Evolutionary conservation across 2,329 filamentous ascomycete genomes (phyloP).

Genomic region (Aciculosporium take): DNA sequence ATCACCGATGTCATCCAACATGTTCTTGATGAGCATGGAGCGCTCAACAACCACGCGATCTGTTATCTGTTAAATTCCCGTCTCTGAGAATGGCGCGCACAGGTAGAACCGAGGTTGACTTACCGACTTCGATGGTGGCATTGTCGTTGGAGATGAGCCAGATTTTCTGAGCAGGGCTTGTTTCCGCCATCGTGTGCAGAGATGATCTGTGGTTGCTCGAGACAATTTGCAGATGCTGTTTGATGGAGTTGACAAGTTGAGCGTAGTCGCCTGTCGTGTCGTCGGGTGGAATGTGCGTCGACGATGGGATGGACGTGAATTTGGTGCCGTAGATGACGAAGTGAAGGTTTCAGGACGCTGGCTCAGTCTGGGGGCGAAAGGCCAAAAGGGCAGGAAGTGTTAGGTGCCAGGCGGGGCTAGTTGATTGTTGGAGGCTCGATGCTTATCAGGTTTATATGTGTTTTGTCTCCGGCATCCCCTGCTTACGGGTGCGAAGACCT

Average conservation of each 20-base stretch:
- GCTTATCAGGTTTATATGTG: neutral
- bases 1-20: constrained; percentile 85
- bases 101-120: constrained; percentile 12
- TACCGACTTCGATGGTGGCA: constrained; percentile 32
- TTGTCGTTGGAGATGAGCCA: constrained; percentile 38
- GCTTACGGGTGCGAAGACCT: too few relatives aligned
- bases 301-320: neutral
- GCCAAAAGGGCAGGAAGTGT: neutral
- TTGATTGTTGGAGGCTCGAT: neutral
- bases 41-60: constrained; percentile 79
- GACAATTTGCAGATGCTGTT: neutral
- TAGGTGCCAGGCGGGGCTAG: neutral
- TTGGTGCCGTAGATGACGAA: neutral
- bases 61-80: constrained; percentile 17
- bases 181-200: constrained; percentile 22
- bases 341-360: neutral
- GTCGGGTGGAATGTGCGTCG: neutral
- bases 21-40: constrained; percentile 92
- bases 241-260: neutral
- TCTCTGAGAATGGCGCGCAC: neutral
- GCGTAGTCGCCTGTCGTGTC: too few relatives aligned
- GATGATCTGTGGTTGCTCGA: neutral
- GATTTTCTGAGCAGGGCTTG: constrained; percentile 24
- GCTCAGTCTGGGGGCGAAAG: neutral
- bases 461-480: neutral